phyloP scores from a whole-genome alignment of 495 filamentous ascomycete genomes.

The Rhypophila decipiens region DNA sequence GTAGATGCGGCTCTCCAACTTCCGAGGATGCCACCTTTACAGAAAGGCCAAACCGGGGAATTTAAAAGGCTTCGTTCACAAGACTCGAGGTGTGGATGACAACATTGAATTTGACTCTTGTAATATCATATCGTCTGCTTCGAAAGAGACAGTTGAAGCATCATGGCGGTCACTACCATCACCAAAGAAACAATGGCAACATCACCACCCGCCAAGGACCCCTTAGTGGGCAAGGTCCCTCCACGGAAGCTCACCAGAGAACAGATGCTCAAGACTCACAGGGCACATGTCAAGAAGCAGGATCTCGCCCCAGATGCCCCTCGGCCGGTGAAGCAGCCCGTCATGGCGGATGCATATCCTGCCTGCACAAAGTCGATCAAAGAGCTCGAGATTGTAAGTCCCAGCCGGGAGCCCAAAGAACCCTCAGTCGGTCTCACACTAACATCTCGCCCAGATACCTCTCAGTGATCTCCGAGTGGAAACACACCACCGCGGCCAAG shows the following conservation, averaged over 20 bases:
- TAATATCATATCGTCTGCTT: no score
- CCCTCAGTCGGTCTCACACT: background rate
- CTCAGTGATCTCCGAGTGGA: slow-evolving; percentile 36
- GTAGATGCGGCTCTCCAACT: slow-evolving; percentile 21
- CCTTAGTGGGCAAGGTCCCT: slow-evolving; percentile 8
- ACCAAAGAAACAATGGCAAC: background rate
- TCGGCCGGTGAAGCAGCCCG: slow-evolving; percentile 29
- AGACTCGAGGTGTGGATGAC: no score
- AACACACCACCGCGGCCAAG: slow-evolving; percentile 44
- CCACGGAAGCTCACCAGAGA: slow-evolving; percentile 19
- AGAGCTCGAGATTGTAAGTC: slow-evolving; percentile 25
- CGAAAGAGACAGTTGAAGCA: no score
- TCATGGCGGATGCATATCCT: slow-evolving; percentile 23
- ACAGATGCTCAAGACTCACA: slow-evolving; percentile 26
- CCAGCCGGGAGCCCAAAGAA: background rate
- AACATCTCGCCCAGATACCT: slow-evolving; percentile 16
- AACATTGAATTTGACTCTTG: no score
- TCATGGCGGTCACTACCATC: slow-evolving; percentile 7
- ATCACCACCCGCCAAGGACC: background rate
- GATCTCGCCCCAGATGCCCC: slow-evolving; percentile 17
- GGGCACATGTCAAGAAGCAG: slow-evolving; percentile 23
- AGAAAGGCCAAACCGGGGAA: no score
- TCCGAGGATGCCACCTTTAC: slow-evolving; percentile 31
- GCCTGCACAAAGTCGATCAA: slow-evolving; percentile 26
- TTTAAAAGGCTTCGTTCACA: no score